Evolutionary conservation across 805 yeast species (phyloP).

Genomic region (Grigorovia transvaalensis): DNA sequence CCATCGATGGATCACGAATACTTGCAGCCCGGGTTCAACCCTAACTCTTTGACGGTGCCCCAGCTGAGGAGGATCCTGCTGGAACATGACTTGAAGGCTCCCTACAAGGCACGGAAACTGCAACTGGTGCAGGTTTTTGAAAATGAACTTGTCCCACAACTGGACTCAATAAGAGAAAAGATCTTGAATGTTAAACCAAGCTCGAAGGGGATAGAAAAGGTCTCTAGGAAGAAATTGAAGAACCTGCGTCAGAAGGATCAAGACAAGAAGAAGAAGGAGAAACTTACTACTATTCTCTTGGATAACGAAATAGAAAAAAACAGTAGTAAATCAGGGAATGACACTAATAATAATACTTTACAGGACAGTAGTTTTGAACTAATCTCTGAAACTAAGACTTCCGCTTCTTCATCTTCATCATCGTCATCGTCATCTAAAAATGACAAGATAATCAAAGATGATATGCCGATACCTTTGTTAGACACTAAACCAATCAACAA

Average conservation of each 20-base stretch:
- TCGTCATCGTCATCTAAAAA: too few species aligned
- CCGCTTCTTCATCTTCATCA: too few species aligned
- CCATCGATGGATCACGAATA: neutral
- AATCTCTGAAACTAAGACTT: neutral
- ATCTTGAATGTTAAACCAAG: conserved; percentile 12
- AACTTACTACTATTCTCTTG: neutral
- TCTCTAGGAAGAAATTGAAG: conserved; percentile 3
- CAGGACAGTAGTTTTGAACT: too few species aligned
- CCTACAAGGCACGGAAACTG: conserved; percentile 56
- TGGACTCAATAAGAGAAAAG: conserved; percentile 32
- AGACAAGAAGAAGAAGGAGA: conserved; percentile 10
- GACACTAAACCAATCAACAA: neutral
- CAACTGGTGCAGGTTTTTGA: conserved; percentile 49
- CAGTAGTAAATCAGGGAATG: conserved; percentile 4
- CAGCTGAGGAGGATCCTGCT: conserved; percentile 56
- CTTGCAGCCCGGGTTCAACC: conserved; percentile 45
- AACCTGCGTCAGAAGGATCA: neutral
- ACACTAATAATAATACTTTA: conserved; percentile 3
- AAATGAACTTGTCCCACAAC: conserved; percentile 39
- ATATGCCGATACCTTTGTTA: too few species aligned
- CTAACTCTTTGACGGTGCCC: conserved; percentile 52
- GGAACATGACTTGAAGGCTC: conserved; percentile 46
- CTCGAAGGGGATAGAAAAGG: conserved; percentile 12
- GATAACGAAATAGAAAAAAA: conserved; percentile 5
- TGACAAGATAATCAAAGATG: too few species aligned